Percentiles rank a stretch among this genome's conserved stretches.
phyloP scores from a whole-genome alignment of 768 basidiomycete species.

The Suillus clintonianus region DNA sequence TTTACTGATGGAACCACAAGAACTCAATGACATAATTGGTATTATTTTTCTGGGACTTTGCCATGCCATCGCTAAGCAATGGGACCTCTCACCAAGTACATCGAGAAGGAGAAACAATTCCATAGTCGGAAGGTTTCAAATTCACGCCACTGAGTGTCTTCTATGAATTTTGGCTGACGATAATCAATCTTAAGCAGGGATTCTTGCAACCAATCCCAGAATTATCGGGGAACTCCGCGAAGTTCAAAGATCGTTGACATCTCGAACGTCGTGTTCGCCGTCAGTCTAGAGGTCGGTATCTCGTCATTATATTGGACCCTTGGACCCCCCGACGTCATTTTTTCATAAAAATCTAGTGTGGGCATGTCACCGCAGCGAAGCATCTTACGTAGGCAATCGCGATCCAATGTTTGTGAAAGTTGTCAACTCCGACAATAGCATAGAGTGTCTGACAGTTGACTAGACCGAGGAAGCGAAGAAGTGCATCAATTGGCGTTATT shows the following conservation, averaged over 20 bases:
- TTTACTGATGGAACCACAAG: constrained; percentile 18
- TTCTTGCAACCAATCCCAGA: constrained; percentile 17
- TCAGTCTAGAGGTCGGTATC: constrained; percentile 20
- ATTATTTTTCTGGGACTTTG: constrained; percentile 24
- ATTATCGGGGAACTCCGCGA: constrained; percentile 15
- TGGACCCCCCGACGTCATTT: constrained; percentile 14
- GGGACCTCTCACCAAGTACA: constrained; percentile 20
- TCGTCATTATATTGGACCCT: no score
- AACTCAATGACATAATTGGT: background rate
- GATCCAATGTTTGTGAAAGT: constrained; percentile 18
- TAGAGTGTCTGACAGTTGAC: constrained; percentile 21
- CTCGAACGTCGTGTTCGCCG: constrained; percentile 23
- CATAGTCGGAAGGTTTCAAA: background rate
- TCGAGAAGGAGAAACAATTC: constrained; percentile 17
- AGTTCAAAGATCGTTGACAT: constrained; percentile 4
- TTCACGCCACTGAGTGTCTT: background rate
- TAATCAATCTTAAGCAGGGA: constrained; percentile 12
- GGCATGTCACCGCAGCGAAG: constrained; percentile 20
- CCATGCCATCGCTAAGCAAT: constrained; percentile 19
- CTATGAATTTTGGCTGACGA: background rate
- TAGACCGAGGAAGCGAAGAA: constrained; percentile 21
- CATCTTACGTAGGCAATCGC: constrained; percentile 21
- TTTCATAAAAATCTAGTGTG: constrained; percentile 13
- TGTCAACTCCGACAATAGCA: constrained; percentile 24
- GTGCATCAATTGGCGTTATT: background rate